Conservation (phyloP, 2,329 filamentous ascomycete genomes). For the Pseudogymnoascus sp. region DNA sequence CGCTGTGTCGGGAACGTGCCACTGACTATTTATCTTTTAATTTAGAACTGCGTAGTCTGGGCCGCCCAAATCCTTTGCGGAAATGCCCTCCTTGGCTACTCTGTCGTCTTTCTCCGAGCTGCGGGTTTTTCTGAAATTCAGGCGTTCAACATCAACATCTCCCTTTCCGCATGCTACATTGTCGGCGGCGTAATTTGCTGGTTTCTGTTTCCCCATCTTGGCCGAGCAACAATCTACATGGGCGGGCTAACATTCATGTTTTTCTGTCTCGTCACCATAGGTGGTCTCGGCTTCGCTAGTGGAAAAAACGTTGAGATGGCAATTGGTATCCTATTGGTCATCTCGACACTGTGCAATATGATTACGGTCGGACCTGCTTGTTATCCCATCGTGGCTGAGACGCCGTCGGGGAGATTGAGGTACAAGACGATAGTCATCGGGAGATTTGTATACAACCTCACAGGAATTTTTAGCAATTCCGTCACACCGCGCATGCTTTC, state of each 20-base stretch:
- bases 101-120: conserved; percentile 31
- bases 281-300: conserved; percentile 80
- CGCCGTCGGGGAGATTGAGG: conserved; percentile 19
- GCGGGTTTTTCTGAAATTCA: conserved; percentile 31
- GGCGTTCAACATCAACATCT: conserved; percentile 33
- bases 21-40: not conserved
- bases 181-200: conserved; percentile 33
- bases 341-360: conserved; percentile 29
- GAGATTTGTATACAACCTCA: conserved; percentile 23
- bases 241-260: conserved; percentile 33
- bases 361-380: conserved; percentile 28
- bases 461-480: conserved; percentile 22
- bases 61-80: conserved; percentile 32
- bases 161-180: conserved; percentile 33
- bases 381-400: conserved; percentile 23
- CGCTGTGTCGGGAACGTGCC: not conserved
- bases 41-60: conserved; percentile 32
- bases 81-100: conserved; percentile 30
- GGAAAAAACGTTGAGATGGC: conserved; percentile 44
- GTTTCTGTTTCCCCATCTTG: conserved; percentile 33
- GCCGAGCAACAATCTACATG: conserved; percentile 35
- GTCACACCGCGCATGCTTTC: conserved; percentile 24
- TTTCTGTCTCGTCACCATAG: conserved; percentile 52
- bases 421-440: conserved; percentile 23
- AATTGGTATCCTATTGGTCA: conserved; percentile 27